Evolutionary conservation across 106 monocot genomes (phyloP), one percentile per base, ranked within the genome.

Genomic region (Agapanthus africanus): DNA sequence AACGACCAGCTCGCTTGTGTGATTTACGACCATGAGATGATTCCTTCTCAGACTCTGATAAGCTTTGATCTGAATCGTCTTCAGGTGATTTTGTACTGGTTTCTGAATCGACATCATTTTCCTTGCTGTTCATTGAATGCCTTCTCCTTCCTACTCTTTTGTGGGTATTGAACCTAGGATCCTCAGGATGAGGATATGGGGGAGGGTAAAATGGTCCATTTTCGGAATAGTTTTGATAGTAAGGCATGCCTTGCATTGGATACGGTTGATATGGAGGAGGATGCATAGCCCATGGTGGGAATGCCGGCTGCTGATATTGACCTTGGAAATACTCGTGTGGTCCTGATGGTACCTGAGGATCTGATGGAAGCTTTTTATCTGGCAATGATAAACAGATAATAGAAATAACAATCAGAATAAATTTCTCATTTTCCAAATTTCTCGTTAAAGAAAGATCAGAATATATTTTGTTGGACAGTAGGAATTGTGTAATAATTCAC

Each of bases 231-330:
- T 82, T 93, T 62, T 76, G 90, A 84, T 92, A 93, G 68, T 81
- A 93, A 30, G 92, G 89, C 81, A 86, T 83, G 42, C 82, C 79
- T 76, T 91, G 91, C 79, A 86, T 73, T 35, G 77, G 66, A 77
- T 92, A 91, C 56, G 84, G 84, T 68, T 77, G 88, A 78, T 70
- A 93, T 19, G 76, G 54, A 23, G 79, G 84, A 57, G 84, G 73
- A 74, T 84, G 91, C 71, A 87, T 75, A 60, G 89, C 78, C 97
- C 97, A 99, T 6, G 84, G 90, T 36, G 86, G 83, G 64, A 72
- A 90, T 63, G 79, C 71, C 2, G 84, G 82, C 25, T 92, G 87
- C 26, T 82, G 80, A 75, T 65, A 65, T 37, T 80, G 80, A 28
- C 80, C 80, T 16, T 46, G 70, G 26, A 68, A 65, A 70, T 77